These are phyloP conservation scores for Pseudogymnoascus sp. DNA, from an alignment of 2,329 filamentous ascomycete species.

Conservation along the genomic window DNA sequence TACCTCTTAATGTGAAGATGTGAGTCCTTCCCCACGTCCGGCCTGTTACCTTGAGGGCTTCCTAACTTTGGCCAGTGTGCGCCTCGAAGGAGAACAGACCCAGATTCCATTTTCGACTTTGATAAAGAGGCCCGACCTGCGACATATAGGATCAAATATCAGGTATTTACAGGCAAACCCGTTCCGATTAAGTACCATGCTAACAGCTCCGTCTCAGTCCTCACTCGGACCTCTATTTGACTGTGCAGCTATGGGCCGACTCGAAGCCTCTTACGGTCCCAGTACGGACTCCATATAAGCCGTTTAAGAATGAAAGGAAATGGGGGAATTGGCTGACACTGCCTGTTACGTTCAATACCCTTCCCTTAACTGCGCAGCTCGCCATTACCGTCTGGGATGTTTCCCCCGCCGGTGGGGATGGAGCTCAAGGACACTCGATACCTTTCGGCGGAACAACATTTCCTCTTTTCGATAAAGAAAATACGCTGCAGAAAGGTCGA, in stretches of 20 bases:
- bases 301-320: conserved; percentile 68
- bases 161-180: conserved; percentile 39
- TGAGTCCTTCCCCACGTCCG: conserved; percentile 27
- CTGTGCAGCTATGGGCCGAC: conserved; percentile 87
- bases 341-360: conserved; percentile 73
- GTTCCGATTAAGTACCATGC: neutral
- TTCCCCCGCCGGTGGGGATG: conserved; percentile 65
- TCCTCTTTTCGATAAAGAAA: conserved; percentile 83
- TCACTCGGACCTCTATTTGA: conserved; percentile 85
- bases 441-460: conserved; percentile 94
- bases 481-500: conserved; percentile 80
- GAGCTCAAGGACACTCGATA: conserved; percentile 65
- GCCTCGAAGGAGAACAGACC: conserved; percentile 69
- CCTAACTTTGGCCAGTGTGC: conserved; percentile 45
- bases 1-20: conserved; percentile 62
- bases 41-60: neutral
- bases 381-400: conserved; percentile 95
- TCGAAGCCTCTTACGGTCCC: conserved; percentile 91
- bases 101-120: conserved; percentile 70
- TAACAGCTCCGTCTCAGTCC: conserved; percentile 41
- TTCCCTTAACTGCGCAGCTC: conserved; percentile 73
- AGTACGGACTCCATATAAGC: conserved; percentile 84
- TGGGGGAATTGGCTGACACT: conserved; percentile 97
- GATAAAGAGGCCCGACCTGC: conserved; percentile 67
- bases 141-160: conserved; percentile 79